A percentile compares a stretch with the other conserved stretches of the same genome.
Evolutionary conservation across 345 rosid genomes (phyloP).

Genomic region (Ricinus communis): DNA sequence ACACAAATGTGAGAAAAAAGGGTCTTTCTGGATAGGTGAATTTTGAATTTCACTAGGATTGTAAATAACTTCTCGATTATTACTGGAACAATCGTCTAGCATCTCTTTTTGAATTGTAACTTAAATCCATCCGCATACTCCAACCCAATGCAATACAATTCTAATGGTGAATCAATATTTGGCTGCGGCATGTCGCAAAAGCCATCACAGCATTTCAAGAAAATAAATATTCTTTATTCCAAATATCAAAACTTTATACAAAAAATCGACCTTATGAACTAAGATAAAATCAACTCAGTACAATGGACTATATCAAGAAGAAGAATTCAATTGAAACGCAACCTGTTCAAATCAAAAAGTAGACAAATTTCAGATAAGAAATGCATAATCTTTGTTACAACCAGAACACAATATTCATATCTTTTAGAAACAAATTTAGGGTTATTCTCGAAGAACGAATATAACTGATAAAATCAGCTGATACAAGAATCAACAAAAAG

Average conservation of each 20-base stretch:
- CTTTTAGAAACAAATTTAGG: background rate
- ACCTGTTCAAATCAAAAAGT: constrained; percentile 1
- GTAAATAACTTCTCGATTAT: constrained; percentile 15
- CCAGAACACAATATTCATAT: background rate
- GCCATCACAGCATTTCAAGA: background rate
- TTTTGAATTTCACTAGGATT: constrained; percentile 26
- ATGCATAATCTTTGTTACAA: background rate
- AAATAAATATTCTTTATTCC: background rate
- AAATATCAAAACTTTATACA: background rate
- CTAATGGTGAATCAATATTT: background rate
- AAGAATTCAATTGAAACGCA: background rate
- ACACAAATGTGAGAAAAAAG: constrained; percentile 48
- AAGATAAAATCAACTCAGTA: background rate
- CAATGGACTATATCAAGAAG: background rate
- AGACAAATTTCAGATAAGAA: background rate
- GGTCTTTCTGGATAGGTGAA: constrained; percentile 34
- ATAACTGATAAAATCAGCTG: too few relatives aligned
- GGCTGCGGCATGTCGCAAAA: background rate
- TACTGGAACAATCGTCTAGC: constrained; percentile 29
- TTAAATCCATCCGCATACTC: constrained; percentile 17
- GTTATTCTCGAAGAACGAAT: background rate
- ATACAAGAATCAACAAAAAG: background rate
- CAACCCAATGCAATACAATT: background rate
- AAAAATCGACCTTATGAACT: background rate
- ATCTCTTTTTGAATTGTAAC: constrained; percentile 33